Percentiles rank a stretch among this genome's conserved stretches.
These are phyloP conservation scores for Colletotrichum paranaense DNA, from an alignment of 2,329 filamentous ascomycete species.

Conservation along the genomic window DNA sequence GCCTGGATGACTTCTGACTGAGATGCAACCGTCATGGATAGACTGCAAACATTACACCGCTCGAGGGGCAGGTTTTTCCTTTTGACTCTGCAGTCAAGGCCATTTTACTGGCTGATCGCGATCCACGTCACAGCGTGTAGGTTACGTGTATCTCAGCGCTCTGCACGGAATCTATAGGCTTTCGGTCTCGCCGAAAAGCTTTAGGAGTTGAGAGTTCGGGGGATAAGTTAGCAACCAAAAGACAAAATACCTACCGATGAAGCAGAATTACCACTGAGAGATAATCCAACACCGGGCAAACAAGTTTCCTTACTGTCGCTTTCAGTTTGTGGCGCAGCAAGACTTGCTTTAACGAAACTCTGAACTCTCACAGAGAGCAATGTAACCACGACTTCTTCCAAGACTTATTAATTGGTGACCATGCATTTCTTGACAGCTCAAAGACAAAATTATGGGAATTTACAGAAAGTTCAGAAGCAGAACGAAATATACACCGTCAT, in stretches of 20 bases:
- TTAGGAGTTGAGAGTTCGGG: background rate
- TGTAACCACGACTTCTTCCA: background rate
- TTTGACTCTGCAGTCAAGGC: background rate
- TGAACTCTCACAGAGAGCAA: slow-evolving; percentile 16
- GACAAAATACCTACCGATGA: background rate
- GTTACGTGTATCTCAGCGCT: background rate
- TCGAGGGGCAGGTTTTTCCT: background rate
- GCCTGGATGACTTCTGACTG: background rate
- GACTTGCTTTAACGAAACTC: slow-evolving; percentile 1
- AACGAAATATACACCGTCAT: slow-evolving; percentile 13
- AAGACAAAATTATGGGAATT: slow-evolving; percentile 13
- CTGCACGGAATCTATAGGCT: background rate
- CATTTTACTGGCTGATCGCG: background rate
- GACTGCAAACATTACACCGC: background rate
- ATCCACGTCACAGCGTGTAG: slow-evolving; percentile 1
- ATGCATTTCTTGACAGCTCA: background rate
- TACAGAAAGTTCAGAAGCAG: slow-evolving; percentile 15
- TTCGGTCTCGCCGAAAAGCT: background rate
- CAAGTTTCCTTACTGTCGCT: background rate
- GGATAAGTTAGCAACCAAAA: background rate
- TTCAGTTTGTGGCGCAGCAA: slow-evolving; percentile 16
- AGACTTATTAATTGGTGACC: background rate
- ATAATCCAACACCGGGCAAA: background rate
- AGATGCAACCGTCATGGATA: background rate
- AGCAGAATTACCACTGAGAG: background rate